Evolutionary conservation across 768 basidiomycete species (phyloP).

Genomic region (Pleurotus tuber-regium): DNA sequence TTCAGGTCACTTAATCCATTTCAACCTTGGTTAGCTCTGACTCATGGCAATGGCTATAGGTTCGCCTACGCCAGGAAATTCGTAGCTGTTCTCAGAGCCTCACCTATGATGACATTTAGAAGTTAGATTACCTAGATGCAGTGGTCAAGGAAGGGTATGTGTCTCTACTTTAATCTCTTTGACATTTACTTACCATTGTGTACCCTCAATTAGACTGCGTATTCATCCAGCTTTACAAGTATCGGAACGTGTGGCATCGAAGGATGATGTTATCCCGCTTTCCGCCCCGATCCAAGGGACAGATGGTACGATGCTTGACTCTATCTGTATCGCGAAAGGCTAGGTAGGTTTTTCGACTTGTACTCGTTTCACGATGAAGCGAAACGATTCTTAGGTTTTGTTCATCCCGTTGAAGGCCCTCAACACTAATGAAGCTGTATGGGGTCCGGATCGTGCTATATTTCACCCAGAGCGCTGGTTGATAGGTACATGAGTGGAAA

Average conservation of each 20-base stretch:
- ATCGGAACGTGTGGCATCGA: slow-evolving; percentile 36
- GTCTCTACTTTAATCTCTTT: too few species aligned
- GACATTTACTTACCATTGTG: background rate
- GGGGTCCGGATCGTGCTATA: slow-evolving; percentile 31
- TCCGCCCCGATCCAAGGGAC: slow-evolving; percentile 26
- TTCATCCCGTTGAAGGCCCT: slow-evolving; percentile 31
- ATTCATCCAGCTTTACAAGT: slow-evolving; percentile 37
- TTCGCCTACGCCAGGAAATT: slow-evolving; percentile 37
- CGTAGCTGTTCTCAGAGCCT: slow-evolving; percentile 27
- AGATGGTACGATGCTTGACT: slow-evolving; percentile 22
- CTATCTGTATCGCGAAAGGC: too few species aligned
- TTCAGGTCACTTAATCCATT: slow-evolving; percentile 19
- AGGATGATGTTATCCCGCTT: slow-evolving; percentile 42
- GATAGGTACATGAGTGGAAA: slow-evolving; percentile 15
- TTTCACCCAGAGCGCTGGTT: slow-evolving; percentile 42
- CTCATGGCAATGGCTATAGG: slow-evolving; percentile 14
- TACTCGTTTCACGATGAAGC: too few species aligned
- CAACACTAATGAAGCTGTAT: slow-evolving; percentile 29
- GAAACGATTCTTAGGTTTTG: slow-evolving; percentile 23
- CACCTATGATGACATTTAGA: slow-evolving; percentile 34
- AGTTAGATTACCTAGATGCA: slow-evolving; percentile 39
- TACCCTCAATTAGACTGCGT: slow-evolving; percentile 27
- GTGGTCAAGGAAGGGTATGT: slow-evolving; percentile 38
- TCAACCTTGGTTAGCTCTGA: background rate
- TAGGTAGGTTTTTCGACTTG: too few species aligned